Evolutionary conservation across 78 protist genomes (phyloP), one percentile per base, ranked within the genome.

Genomic region (Thecamonas trahens): DNA sequence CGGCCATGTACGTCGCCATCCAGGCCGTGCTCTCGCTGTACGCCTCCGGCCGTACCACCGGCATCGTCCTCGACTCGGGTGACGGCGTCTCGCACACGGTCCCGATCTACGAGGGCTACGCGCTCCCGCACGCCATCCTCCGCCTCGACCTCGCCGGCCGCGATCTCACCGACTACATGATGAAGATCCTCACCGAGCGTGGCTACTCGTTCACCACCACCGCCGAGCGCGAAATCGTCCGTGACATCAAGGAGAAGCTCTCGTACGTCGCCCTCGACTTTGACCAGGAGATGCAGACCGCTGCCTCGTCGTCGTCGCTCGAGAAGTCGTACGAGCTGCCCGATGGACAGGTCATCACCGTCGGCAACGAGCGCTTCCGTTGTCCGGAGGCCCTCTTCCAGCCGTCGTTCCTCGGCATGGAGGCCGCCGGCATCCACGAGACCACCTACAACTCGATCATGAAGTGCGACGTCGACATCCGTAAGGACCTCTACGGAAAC

Each of bases 201-300:
- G 90, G 93, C 64, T 84, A 88, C 57, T 62, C 86, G 39, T 74
- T 88, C 70, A 53, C 74, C 67, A 83, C 92, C 72, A 77, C 92
- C 38, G 87, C 92, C 58, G 93, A 91, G 73, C 39, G 85, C n/a
- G 91, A 89, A 59, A 81, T 87, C 68, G 94, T 88, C 34, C 55
- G 92, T 11, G 91, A 86, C 74, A 84, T 93, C 85, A 93, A 95
- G 85, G 96, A 91, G 70, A 82, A 89, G 66, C 76, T 79, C 7
- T 31, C 81, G 54, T 85, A 82, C 32, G 89, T 86, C n/a, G 72
- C 93, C 24, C 79, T 61, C 29, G 88, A 81, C 74, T 68, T 63
- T 24, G 84, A 76, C 24, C 62, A 77, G 65, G 92, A 76, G 50
- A 39, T 75, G 77, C 31, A 15, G 32, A 34, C 14, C 15, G 81